These are phyloP conservation scores for Colletotrichum spaethianum DNA, from an alignment of 2,329 filamentous ascomycete species.

Conservation along the genomic window DNA sequence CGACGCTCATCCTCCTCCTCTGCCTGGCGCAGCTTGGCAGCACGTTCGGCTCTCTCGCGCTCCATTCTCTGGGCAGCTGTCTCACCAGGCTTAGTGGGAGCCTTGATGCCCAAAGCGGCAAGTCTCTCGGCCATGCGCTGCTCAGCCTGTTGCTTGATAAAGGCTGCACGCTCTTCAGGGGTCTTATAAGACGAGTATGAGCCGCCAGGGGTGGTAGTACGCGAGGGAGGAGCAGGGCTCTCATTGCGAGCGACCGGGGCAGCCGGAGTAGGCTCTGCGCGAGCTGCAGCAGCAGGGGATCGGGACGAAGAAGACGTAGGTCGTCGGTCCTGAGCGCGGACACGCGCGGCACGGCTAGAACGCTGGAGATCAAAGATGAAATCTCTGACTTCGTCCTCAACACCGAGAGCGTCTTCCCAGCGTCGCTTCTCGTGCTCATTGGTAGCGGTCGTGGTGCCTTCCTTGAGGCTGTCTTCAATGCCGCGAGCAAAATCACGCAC, in stretches of 20 bases:
- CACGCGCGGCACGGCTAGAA: conserved; percentile 81
- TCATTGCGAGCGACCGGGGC: conserved; percentile 61
- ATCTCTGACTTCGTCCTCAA: conserved; percentile 96
- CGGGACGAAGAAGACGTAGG: conserved; percentile 55
- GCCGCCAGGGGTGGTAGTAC: conserved; percentile 70
- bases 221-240: conserved; percentile 67
- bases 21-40: conserved; percentile 88
- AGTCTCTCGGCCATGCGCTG: conserved; percentile 97
- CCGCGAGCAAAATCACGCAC: conserved; percentile 89
- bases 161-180: conserved; percentile 92
- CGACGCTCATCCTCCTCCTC: conserved; percentile 94
- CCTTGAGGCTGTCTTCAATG: conserved; percentile 89
- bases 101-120: conserved; percentile 91
- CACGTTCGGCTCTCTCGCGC: conserved; percentile 88
- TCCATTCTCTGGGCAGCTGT: conserved; percentile 87
- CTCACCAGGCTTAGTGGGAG: conserved; percentile 84
- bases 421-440: conserved; percentile 92
- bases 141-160: conserved; percentile 97
- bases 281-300: conserved; percentile 57
- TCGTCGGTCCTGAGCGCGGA: conserved; percentile 73
- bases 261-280: conserved; percentile 54
- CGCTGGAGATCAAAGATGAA: conserved; percentile 98
- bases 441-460: conserved; percentile 80
- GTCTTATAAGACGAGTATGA: conserved; percentile 90
- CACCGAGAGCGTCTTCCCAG: conserved; percentile 96